Evolutionary conservation across 2,329 filamentous ascomycete species (phyloP), one percentile per base, ranked within the genome.

Genomic region (Pseudopithomyces chartarum): DNA sequence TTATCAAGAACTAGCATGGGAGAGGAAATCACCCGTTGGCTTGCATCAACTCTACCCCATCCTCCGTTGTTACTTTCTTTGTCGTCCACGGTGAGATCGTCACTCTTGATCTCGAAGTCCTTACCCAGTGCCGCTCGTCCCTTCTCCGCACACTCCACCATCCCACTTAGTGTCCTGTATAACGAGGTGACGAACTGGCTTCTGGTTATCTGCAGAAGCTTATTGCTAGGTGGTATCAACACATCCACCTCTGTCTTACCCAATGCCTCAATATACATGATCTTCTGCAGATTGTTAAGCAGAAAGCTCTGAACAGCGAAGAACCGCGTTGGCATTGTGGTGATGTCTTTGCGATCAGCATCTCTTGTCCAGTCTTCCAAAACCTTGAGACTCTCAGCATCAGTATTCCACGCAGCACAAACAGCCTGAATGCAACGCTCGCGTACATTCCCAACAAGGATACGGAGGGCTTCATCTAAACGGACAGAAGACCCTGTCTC

Each of bases 71-170:
- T 57, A 7, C 59, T 59, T 36, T 72, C 69, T 42, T 68, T 67
- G 17, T 65, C 62, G 7, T 69, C 65, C 8, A 79, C 65, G 0
- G 76, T 79, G 1, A 83, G 72, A 53, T 80, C 76, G 59, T 85
- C 81, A 33, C 83, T 75, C 54, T 83, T 81, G 69, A 81, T 80
- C 55, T 83, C 81, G 55, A 81, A 81, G 8, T 80, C 79, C 20
- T 79, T 78, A 44, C 89, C 87, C 0, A 85, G 79, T 64, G 86
- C 87, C 64, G 87, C 85, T 13, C 87, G 75, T 2, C 88, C 84
- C 55, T 87, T 87, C 77, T 98, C 92, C 2, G 95, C 94, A 75
- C 97, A 98, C 77, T 98, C 95, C 1, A 99, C 92, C 87, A 99
- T 94, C 20, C 94, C 95, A 67, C 91, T 96, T 36, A 99, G 79